Evolutionary conservation across 1,284 basidiomycete genomes (phyloP).

Genomic region (Cystobasidium pallidum): DNA sequence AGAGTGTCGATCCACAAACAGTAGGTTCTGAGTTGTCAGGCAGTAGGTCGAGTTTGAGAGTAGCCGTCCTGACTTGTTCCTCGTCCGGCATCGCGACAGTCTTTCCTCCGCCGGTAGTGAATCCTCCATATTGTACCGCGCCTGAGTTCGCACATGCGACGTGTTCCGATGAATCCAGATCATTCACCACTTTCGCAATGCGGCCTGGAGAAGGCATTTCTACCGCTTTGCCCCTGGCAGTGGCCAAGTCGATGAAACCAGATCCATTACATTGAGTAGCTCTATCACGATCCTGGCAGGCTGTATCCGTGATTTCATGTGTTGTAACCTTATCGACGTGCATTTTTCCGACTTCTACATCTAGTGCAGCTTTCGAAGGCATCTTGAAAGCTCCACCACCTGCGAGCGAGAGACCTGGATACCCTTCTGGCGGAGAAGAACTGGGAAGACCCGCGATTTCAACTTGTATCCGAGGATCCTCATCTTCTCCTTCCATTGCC

Average conservation of each 20-base stretch:
- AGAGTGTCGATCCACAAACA: not conserved
- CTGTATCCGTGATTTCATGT: not conserved
- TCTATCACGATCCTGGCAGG: too few species aligned
- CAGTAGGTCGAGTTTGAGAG: not conserved
- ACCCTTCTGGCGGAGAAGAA: conserved; percentile 11
- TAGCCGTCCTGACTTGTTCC: conserved; percentile 13
- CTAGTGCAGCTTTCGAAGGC: conserved; percentile 20
- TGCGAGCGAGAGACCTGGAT: conserved; percentile 19
- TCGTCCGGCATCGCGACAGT: conserved; percentile 24
- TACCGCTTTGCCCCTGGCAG: conserved; percentile 27
- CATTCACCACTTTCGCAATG: conserved; percentile 1
- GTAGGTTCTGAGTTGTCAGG: not conserved
- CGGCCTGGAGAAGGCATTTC: conserved; percentile 13
- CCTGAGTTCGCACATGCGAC: not conserved
- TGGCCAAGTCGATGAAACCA: not conserved
- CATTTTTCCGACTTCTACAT: conserved; percentile 21
- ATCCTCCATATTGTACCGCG: conserved; percentile 6
- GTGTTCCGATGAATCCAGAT: not conserved
- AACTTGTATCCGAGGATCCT: not conserved
- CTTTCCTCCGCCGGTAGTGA: conserved; percentile 31
- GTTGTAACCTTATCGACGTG: not conserved
- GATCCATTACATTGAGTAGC: not conserved
- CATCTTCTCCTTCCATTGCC: not conserved
- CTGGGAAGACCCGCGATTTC: not conserved
- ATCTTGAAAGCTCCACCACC: conserved; percentile 29